Evolutionary conservation across 2,329 filamentous ascomycete genomes (phyloP), one percentile per base, ranked within the genome.

Genomic region (Botryotinia calthae): DNA sequence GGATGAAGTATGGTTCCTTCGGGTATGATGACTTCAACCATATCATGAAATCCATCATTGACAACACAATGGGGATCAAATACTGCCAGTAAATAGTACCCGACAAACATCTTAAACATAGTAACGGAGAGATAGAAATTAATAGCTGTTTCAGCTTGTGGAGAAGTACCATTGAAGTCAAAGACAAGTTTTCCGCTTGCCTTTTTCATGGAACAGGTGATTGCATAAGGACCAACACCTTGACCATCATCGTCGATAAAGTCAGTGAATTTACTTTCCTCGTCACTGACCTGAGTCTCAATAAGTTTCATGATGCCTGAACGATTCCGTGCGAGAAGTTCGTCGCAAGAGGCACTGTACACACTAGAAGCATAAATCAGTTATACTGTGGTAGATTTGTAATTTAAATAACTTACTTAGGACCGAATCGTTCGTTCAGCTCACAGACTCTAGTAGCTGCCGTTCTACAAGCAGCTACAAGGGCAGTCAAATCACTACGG

Each of bases 71-170:
- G 42, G 14, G 70, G 62, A 34, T 64, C 68, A 9, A 58, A 66
- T 18, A 66, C 61, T 48, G 61, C 61, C 4, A 65, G 46, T 14
- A 71, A 31, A 18, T 71, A 64, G 25, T 64, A 64, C 8, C 69
- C 69, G 18, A 71, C 69, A 34, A 64, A 54, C 68, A 71, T 63
- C 20, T 63, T 71, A 18, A 63, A 71, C 69, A 71, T 64, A 31
- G 34, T 34, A 25, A 63, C 22, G 8, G 69, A 71, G 22, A 71
- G 59, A 44, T 56, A 71, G 18, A 71, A 71, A 22, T 71, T 71
- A 6, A 71, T 71, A 20, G 59, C 51, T 64, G 68, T 70, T 64
- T 54, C 59, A 7, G 59, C 69, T 54, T 71, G 44, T 5, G 59
- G 69, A 42, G 44, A 71, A 64, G 59, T 64, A 44, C 58, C 59